A percentile compares a stretch with the other conserved stretches of the same genome.
Conservation (phyloP, 306 rosid genomes). For the Castanea sativa region DNA sequence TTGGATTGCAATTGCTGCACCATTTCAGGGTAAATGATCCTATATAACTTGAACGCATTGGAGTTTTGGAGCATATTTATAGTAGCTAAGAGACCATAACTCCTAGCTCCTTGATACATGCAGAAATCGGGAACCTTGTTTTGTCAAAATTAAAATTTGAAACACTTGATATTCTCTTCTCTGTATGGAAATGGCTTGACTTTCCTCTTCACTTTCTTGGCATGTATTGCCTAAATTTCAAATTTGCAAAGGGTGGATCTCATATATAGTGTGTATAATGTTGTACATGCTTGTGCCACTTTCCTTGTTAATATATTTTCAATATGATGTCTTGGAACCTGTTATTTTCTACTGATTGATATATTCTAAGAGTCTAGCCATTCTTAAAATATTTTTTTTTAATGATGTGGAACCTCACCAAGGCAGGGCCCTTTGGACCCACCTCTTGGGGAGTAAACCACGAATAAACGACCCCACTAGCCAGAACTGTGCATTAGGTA, state of each 20-base stretch:
- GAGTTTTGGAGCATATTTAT: not conserved
- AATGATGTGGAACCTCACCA: too few species aligned
- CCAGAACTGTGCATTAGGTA: too few species aligned
- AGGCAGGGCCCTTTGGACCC: too few species aligned
- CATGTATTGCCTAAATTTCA: not conserved
- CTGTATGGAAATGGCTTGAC: not conserved
- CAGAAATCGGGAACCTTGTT: conserved; percentile 5
- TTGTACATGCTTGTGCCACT: not conserved
- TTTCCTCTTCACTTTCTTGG: not conserved
- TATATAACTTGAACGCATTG: not conserved
- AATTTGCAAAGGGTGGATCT: not conserved
- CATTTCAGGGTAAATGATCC: conserved; percentile 78
- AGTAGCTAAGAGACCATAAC: conserved; percentile 1
- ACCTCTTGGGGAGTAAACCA: too few species aligned
- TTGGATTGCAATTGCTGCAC: conserved; percentile 94
- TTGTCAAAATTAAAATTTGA: not conserved
- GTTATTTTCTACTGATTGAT: not conserved
- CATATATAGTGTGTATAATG: not conserved
- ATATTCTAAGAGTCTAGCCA: not conserved
- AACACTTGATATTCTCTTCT: not conserved
- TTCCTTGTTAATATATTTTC: not conserved
- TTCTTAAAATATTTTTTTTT: not conserved
- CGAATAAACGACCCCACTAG: too few species aligned
- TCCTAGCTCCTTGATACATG: conserved; percentile 10
- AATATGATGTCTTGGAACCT: not conserved